Conservation (phyloP, 495 filamentous ascomycete species). For the Hypoxylon lienhwacheense region DNA sequence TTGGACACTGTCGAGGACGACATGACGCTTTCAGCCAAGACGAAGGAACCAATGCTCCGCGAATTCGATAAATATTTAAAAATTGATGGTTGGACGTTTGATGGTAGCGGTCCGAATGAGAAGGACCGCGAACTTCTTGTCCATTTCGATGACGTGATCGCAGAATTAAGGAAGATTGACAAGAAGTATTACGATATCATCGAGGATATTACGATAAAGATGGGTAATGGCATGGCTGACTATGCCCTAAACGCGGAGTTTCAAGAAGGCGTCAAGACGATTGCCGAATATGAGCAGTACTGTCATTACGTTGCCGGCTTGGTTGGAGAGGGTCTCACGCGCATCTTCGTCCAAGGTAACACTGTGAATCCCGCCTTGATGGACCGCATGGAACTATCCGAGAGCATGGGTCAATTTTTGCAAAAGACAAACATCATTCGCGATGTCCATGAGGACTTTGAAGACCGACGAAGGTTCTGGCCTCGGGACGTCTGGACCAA, state of each 20-base stretch:
- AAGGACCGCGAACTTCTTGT: conserved; percentile 92
- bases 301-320: conserved; percentile 98
- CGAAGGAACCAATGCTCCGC: conserved; percentile 85
- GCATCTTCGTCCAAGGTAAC: conserved; percentile 83
- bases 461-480: conserved; percentile 88
- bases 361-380: conserved; percentile 85
- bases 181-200: conserved; percentile 81
- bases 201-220: conserved; percentile 89
- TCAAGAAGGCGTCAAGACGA: conserved; percentile 79
- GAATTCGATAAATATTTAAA: conserved; percentile 77
- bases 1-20: conserved; percentile 98
- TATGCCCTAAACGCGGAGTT: conserved; percentile 80
- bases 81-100: conserved; percentile 86
- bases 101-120: conserved; percentile 83
- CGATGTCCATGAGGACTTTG: conserved; percentile 85
- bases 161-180: conserved; percentile 89
- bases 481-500: conserved; percentile 96
- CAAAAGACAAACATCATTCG: conserved; percentile 99
- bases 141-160: conserved; percentile 82
- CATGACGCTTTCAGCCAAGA: conserved; percentile 79
- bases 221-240: conserved; percentile 99
- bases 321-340: conserved; percentile 90
- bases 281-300: conserved; percentile 90
- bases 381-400: conserved; percentile 75
- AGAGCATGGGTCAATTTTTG: conserved; percentile 95